Evolutionary conservation across 139 green algal genomes (phyloP).

Genomic region (Eudorina sp.): DNA sequence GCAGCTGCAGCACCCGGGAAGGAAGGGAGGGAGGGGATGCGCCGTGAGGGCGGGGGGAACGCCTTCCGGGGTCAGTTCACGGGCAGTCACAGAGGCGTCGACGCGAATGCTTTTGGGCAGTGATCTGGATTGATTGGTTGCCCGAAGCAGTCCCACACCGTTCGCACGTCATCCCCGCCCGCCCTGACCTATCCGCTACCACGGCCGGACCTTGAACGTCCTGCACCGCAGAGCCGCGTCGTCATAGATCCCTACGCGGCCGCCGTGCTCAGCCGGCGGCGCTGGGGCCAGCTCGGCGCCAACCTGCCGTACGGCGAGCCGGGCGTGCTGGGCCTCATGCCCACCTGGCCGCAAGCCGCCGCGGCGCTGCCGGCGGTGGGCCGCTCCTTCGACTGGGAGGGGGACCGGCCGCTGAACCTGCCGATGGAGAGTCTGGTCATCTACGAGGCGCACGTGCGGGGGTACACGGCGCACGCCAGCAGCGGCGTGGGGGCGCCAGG

Average conservation of each 20-base stretch:
- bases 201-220: too few relatives aligned
- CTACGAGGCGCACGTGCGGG: slow-evolving; percentile 98
- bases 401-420: slow-evolving; percentile 81
- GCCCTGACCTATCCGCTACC: too few relatives aligned
- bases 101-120: too few relatives aligned
- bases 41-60: too few relatives aligned
- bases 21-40: too few relatives aligned
- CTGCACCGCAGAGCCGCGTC: slow-evolving; percentile 55
- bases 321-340: slow-evolving; percentile 71
- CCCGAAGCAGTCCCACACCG: too few relatives aligned
- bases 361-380: slow-evolving; percentile 11
- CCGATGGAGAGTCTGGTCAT: slow-evolving; percentile 94
- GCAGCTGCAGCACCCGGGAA: too few relatives aligned
- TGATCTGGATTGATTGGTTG: too few relatives aligned
- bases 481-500: slow-evolving; percentile 69
- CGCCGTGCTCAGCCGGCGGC: slow-evolving; percentile 76
- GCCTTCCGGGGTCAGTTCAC: too few relatives aligned
- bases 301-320: slow-evolving; percentile 70
- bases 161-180: too few relatives aligned
- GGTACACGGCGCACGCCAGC: slow-evolving; percentile 89
- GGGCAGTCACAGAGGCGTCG: too few relatives aligned
- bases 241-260: slow-evolving; percentile 95
- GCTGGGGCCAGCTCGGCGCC: slow-evolving; percentile 84
- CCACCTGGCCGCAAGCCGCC: slow-evolving; percentile 85
- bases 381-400: slow-evolving; percentile 88